A percentile compares a stretch with the other conserved stretches of the same genome.
Conservation (phyloP, 495 filamentous ascomycete genomes). For the Aspergillus biplanus region DNA sequence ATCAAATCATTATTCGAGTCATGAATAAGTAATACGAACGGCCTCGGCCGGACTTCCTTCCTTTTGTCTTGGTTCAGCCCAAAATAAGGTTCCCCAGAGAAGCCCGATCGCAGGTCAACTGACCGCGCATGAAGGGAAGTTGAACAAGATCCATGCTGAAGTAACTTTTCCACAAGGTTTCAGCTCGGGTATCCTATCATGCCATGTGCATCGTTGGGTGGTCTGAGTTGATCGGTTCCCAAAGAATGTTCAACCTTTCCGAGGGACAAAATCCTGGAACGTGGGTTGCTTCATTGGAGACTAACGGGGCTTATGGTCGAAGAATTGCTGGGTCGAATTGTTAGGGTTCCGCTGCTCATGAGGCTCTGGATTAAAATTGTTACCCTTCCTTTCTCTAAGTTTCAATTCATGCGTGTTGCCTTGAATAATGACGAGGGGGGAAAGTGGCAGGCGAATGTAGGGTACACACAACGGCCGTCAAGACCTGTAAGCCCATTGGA, state of each 20-base stretch:
- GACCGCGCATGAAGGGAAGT: slow-evolving; percentile 17
- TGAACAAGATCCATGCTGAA: background rate
- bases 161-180: slow-evolving; percentile 4
- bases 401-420: background rate
- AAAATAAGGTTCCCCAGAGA: slow-evolving; percentile 19
- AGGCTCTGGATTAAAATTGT: background rate
- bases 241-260: background rate
- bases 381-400: background rate
- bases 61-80: background rate
- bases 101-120: slow-evolving; percentile 31
- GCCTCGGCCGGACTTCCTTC: background rate
- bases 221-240: slow-evolving; percentile 4
- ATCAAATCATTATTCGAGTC: background rate
- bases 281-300: background rate
- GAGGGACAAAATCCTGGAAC: background rate
- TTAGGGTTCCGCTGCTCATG: background rate
- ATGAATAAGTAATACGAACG: background rate
- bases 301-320: background rate
- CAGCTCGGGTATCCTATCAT: slow-evolving; percentile 12
- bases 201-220: slow-evolving; percentile 17
- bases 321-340: background rate
- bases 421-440: background rate
- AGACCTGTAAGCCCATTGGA: background rate
- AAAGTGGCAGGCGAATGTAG: background rate
- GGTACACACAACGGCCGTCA: background rate